Conservation (phyloP, 2,329 filamentous ascomycete genomes). For the Fusarium cyanostomum region DNA sequence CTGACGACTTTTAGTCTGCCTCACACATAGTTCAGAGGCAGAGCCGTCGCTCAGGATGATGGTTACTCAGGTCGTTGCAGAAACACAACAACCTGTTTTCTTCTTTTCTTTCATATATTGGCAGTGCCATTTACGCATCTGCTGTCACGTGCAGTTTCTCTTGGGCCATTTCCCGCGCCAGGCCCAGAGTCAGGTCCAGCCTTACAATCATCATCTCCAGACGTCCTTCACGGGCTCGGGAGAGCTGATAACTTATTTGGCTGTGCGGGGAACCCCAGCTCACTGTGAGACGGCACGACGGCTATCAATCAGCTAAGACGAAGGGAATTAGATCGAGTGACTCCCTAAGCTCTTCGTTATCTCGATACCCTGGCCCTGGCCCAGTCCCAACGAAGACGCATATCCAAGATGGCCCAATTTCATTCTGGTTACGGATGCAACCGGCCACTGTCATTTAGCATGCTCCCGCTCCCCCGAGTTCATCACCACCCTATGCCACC, state of each 20-base stretch:
- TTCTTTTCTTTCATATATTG: neutral
- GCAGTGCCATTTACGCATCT: neutral
- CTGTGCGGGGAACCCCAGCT: constrained; percentile 7
- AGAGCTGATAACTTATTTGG: neutral
- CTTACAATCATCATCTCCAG: neutral
- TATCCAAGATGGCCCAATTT: constrained; percentile 14
- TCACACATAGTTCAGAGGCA: neutral
- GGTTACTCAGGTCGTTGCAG: neutral
- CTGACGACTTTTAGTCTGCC: constrained; percentile 1
- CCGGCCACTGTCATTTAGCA: constrained; percentile 1
- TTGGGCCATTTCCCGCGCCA: neutral
- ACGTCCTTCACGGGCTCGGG: neutral
- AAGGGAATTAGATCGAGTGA: neutral
- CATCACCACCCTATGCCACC: neutral
- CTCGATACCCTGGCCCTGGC: constrained; percentile 7
- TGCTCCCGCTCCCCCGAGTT: neutral
- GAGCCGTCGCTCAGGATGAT: neutral
- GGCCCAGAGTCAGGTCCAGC: neutral
- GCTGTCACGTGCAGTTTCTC: neutral
- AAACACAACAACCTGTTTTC: neutral
- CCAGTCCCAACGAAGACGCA: neutral
- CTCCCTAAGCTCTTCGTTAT: neutral
- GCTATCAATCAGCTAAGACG: neutral
- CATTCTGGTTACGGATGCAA: neutral
- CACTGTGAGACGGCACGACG: neutral